Evolutionary conservation across 83 land plant species (phyloP), one percentile per base, ranked within the genome.

Genomic region (Diphasiastrum complanatum): DNA sequence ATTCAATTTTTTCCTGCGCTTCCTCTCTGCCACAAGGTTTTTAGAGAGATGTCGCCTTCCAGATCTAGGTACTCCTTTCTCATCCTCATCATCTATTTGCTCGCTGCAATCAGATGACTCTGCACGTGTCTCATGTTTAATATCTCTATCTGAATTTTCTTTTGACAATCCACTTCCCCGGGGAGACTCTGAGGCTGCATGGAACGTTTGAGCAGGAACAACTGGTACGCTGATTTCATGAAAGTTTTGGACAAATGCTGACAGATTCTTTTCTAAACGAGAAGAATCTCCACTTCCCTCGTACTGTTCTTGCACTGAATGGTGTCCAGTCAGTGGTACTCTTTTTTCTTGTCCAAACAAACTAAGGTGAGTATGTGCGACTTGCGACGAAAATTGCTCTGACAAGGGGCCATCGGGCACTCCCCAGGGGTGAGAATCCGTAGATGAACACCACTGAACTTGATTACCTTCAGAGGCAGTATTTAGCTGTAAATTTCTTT

Each of bases 21-120:
- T 88, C 63, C 97, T 81, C 75, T 92, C 97, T 33, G 97, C 96
- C 4, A 76, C 69, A 29, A 92, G 75, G 50, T 92, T 92, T 74
- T 92, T 92, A 12, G 91, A 80, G 35, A 78, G 78, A 48, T 79
- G 80, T n/a, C 87, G 71, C 61, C 88, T 71, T 16, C 91, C 87
- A 12, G 75, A 63, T 37, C 82, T 60, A 32, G 81, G 49, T 5
- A 55, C 63, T 26, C 55, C 67, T 67, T 79, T 75, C 29, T 68
- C 68, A 22, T 85, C 83, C 45, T 87, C 86, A 11, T 87, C 86
- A 30, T 87, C 95, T 61, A 75, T 78, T 37, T 70, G 83, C 57
- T 84, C 93, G 33, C 86, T 82, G 65, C 84, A 78, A 60, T 82
- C 86, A n/a, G 95, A 88, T 2, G 90, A 82, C 52, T 80, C 86